Evolutionary conservation across 768 basidiomycete species (phyloP).

Genomic region (Lyophyllum semitale): DNA sequence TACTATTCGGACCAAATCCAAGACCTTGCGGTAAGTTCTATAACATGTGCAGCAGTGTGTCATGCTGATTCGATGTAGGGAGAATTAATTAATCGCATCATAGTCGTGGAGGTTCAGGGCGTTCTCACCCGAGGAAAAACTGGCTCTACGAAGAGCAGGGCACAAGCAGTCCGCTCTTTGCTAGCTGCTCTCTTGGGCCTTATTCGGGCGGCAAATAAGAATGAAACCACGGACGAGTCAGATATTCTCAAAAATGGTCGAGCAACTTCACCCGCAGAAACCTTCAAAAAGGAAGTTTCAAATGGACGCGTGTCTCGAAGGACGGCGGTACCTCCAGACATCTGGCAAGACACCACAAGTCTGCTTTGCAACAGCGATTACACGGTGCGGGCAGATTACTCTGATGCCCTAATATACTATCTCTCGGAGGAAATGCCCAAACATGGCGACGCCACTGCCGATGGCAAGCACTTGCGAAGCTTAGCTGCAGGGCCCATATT

Average conservation of each 20-base stretch:
- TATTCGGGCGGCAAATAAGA: slow-evolving; percentile 60
- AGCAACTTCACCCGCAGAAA: slow-evolving; percentile 22
- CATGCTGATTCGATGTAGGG: slow-evolving; percentile 36
- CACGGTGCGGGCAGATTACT: slow-evolving; percentile 79
- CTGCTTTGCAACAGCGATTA: slow-evolving; percentile 80
- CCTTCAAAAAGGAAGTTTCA: slow-evolving; percentile 27
- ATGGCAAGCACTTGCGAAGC: slow-evolving; percentile 46
- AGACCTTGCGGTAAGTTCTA: slow-evolving; percentile 65
- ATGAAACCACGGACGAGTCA: slow-evolving; percentile 29
- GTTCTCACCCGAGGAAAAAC: slow-evolving; percentile 40
- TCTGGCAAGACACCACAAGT: slow-evolving; percentile 90
- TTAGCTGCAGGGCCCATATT: slow-evolving; percentile 50
- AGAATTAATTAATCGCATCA: slow-evolving; percentile 77
- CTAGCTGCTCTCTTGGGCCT: slow-evolving; percentile 72
- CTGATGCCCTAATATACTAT: slow-evolving; percentile 73
- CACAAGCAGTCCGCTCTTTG: slow-evolving; percentile 70
- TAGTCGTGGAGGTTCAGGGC: slow-evolving; percentile 69
- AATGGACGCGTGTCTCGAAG: slow-evolving; percentile 51
- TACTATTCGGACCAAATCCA: slow-evolving; percentile 97
- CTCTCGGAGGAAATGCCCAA: slow-evolving; percentile 74
- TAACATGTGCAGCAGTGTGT: background rate
- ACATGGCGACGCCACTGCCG: slow-evolving; percentile 51
- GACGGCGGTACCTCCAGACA: slow-evolving; percentile 73
- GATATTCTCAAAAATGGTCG: slow-evolving; percentile 7
- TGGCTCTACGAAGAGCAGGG: slow-evolving; percentile 39